Evolutionary conservation across 2,329 filamentous ascomycete genomes (phyloP), one percentile per base, ranked within the genome.

Genomic region (Colletotrichum cuscutae): DNA sequence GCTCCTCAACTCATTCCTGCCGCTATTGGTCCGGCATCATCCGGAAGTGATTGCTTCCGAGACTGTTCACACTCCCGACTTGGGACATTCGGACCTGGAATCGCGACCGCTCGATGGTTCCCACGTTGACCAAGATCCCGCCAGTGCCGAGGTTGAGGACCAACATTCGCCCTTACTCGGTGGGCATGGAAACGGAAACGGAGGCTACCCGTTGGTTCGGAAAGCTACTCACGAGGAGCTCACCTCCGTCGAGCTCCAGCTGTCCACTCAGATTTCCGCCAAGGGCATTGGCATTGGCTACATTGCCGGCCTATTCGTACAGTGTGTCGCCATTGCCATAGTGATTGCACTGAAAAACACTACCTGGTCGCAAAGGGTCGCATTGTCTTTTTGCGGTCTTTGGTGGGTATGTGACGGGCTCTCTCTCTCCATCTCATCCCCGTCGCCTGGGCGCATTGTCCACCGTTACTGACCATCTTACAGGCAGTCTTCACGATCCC

Each of bases 221-320:
- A 78, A 81, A 11, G 81, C 83, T 30, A 86, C 84, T 2, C 82
- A 85, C 73, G 81, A 86, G 68, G 85, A 90, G 76, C 81, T 87
- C 54, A 87, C 95, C 78, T 85, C 89, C 75, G 79, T 87, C 57
- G 94, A 96, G 80, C 89, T 98, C 74, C 89, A 91, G 74, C 86
- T 98, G 8, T 98, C 95, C 0, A 98, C 95, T 1, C 91, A 93
- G 77, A 97, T 99, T 75, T 98, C 96, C 0, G 94, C 95, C 2
- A 93, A 93, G 78, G 97, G 97, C 12, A 96, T 98, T 65, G 96
- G 95, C 0, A 97, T 98, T 74, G 97, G 97, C 13, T 99, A 99
- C 80, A 91, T 93, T 49, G 95, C 95, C 1, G 95, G 94, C 0
- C 87, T 98, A 0, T 90, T 97, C 71, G 86, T 98, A 12, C 97